Percentiles rank a stretch among this genome's conserved stretches.
Conservation (phyloP, 495 filamentous ascomycete species). For the Tuber calosporum region DNA sequence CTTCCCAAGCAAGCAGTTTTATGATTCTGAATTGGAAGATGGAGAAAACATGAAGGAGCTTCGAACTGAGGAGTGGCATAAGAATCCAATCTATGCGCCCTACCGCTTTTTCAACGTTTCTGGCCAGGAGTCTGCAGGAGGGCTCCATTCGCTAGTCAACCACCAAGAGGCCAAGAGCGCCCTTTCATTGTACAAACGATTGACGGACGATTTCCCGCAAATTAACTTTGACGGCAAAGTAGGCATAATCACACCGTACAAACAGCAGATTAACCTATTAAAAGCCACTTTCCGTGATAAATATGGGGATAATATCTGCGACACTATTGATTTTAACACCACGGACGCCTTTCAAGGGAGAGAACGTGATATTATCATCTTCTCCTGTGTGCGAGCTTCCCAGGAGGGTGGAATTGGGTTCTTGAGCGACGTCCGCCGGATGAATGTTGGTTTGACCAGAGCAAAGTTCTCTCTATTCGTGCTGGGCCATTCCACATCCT, state of each 20-base stretch:
- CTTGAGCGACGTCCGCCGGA: constrained; percentile 93
- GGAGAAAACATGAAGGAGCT: constrained; percentile 71
- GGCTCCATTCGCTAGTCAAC: constrained; percentile 82
- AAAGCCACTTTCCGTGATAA: constrained; percentile 59
- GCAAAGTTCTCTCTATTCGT: constrained; percentile 95
- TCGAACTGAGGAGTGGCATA: constrained; percentile 75
- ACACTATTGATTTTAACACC: constrained; percentile 89
- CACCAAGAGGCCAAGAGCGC: constrained; percentile 76
- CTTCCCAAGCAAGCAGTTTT: constrained; percentile 87
- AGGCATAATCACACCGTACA: constrained; percentile 96
- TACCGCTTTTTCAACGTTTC: constrained; percentile 98
- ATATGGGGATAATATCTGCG: constrained; percentile 68
- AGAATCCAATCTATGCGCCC: constrained; percentile 68
- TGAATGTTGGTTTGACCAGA: constrained; percentile 97
- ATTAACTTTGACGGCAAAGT: constrained; percentile 74
- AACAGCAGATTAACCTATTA: constrained; percentile 77
- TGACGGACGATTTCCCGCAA: constrained; percentile 61
- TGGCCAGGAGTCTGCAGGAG: constrained; percentile 70
- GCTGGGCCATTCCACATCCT: constrained; percentile 77
- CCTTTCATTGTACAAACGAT: constrained; percentile 69
- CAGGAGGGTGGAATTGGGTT: constrained; percentile 88
- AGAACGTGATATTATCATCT: constrained; percentile 96
- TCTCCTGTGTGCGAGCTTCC: constrained; percentile 92
- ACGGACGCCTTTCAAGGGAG: constrained; percentile 97
- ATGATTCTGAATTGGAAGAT: constrained; percentile 77